phyloP scores from a whole-genome alignment of 768 basidiomycete species.

The Boletus fagicola region DNA sequence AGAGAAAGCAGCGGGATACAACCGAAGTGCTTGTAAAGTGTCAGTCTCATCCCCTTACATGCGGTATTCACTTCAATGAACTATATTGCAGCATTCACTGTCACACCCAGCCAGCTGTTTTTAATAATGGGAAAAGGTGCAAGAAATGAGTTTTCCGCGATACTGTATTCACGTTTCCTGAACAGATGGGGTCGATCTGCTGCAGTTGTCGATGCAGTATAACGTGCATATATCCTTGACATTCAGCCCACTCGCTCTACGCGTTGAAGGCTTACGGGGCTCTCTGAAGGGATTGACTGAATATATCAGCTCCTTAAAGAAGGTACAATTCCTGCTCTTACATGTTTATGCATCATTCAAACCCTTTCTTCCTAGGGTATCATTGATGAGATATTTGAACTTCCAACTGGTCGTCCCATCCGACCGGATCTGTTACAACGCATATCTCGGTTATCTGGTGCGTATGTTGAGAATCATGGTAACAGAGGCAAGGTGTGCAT shows the following conservation, averaged over 20 bases:
- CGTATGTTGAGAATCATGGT: conserved; percentile 55
- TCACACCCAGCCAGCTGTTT: conserved; percentile 62
- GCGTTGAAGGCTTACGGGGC: conserved; percentile 55
- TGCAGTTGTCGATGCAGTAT: conserved; percentile 56
- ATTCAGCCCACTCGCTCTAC: conserved; percentile 54
- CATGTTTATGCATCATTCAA: neutral
- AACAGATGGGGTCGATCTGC: conserved; percentile 62
- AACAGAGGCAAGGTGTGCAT: conserved; percentile 44
- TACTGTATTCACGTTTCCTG: conserved; percentile 9
- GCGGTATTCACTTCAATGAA: neutral
- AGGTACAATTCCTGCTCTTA: conserved; percentile 34
- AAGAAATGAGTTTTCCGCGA: neutral
- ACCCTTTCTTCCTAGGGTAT: conserved; percentile 18
- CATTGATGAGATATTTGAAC: conserved; percentile 35
- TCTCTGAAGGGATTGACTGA: conserved; percentile 48
- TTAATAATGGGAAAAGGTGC: conserved; percentile 70
- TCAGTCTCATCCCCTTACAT: conserved; percentile 32
- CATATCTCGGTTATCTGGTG: conserved; percentile 68
- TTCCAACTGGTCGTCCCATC: conserved; percentile 47
- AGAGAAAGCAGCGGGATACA: conserved; percentile 47
- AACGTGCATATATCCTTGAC: conserved; percentile 62
- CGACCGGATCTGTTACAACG: conserved; percentile 49
- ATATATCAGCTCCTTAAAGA: conserved; percentile 47
- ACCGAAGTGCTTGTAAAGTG: conserved; percentile 48
- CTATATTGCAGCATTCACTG: conserved; percentile 45